Base-by-base conservation (phyloP, 2,329 filamentous ascomycete genomes). In the Sporothrix brasiliensis region DNA sequence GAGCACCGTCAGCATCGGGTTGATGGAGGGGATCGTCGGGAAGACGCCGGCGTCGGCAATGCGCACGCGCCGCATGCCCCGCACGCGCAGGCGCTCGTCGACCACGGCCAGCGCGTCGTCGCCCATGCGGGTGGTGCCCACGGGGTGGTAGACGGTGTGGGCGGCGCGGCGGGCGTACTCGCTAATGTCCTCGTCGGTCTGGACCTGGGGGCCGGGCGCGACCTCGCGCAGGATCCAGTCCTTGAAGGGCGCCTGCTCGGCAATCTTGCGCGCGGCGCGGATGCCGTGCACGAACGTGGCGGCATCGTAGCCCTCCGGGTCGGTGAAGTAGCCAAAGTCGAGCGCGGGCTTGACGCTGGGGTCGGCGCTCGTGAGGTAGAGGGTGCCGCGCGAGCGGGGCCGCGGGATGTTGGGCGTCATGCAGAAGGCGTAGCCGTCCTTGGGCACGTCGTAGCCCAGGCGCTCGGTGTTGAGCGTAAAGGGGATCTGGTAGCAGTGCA, bases 401-500 rank as follows among this genome's bases (percentile, higher is more conserved):
- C 92, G 91, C 47, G 92, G 92, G 76, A 96, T 95, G 83, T 96
- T 95, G 76, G 92, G 92, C 19, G 92, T 95, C 90, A 95, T 95
- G 87, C 92, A 95, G 84, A 96, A 96, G 68, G 92, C 92, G 76
- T 94, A 91, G 72, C 90, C 91, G 74, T 72, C 68, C 21, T 61
- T 61, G 2, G 85, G 77, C 71, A 80, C 78, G 54, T 83, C 84
- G 77, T 89, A 97, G 74, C 93, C 93, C 13, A 97, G 86, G 53
- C 92, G 89, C 69, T 86, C 83, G 1, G 93, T 97, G 85, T 97
- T 97, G 75, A 93, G 88, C 73, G 90, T 92, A 82, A 97, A 97
- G 69, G 93, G 93, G 75, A 97, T 96, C 81, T 97, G 93, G 84
- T 97, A 97, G 86, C 93, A 97, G 83, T 97, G 93, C 91, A 95